Conservation (phyloP, 2,329 filamentous ascomycete genomes). For the Fusarium equiseti region DNA sequence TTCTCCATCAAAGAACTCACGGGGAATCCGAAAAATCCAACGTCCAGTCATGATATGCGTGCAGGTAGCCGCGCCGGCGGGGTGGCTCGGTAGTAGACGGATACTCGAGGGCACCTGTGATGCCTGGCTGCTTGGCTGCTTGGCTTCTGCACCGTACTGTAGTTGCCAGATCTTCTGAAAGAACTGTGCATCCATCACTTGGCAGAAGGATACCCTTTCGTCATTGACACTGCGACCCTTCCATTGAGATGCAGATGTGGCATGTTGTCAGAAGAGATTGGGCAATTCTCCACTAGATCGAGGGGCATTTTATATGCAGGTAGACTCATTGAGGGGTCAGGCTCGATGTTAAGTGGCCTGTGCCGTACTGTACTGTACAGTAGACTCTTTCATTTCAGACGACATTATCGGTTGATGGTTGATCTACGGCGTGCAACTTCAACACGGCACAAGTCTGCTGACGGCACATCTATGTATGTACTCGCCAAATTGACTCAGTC, state of each 20-base stretch:
- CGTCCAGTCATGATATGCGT: conserved; percentile 34
- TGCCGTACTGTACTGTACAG: conserved; percentile 9
- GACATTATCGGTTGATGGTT: conserved; percentile 25
- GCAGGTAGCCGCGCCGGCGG: conserved; percentile 39
- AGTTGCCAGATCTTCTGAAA: conserved; percentile 19
- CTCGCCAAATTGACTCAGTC: conserved; percentile 9
- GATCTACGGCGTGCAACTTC: conserved; percentile 7
- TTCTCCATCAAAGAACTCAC: conserved; percentile 7
- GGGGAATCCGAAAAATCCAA: conserved; percentile 9
- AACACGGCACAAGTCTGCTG: background rate
- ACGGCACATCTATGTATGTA: conserved; percentile 10
- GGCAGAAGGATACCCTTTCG: conserved; percentile 22
- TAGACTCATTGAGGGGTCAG: conserved; percentile 24
- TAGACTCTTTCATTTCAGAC: conserved; percentile 13
- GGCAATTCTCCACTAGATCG: conserved; percentile 48
- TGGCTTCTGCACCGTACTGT: conserved; percentile 12
- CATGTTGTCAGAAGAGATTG: conserved; percentile 45
- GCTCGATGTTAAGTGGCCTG: conserved; percentile 14
- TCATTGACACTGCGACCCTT: conserved; percentile 27
- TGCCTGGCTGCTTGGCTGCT: conserved; percentile 7
- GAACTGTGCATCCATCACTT: conserved; percentile 16
- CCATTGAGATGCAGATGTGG: conserved; percentile 42
- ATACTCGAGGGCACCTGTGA: conserved; percentile 22
- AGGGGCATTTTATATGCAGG: conserved; percentile 36
- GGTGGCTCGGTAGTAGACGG: conserved; percentile 26